phyloP scores from a whole-genome alignment of 495 filamentous ascomycete species.

The Emericellopsis terricola region DNA sequence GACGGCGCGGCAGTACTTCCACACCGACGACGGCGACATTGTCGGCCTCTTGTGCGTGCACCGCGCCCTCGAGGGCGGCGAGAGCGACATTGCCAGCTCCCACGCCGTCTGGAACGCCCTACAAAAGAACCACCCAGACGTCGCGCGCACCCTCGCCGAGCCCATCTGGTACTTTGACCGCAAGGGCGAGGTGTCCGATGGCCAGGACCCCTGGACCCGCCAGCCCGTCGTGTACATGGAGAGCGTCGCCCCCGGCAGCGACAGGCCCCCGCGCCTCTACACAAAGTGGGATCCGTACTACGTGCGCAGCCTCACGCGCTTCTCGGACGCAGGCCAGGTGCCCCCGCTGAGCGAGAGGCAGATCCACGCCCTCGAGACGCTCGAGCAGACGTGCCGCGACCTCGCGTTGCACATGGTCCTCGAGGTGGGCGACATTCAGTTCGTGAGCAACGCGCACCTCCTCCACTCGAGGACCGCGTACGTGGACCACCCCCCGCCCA shows the following conservation, averaged over 20 bases:
- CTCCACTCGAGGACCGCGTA: conserved; percentile 55
- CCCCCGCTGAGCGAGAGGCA: conserved; percentile 48
- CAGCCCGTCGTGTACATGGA: conserved; percentile 60
- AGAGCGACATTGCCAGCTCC: conserved; percentile 62
- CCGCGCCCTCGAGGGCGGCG: conserved; percentile 62
- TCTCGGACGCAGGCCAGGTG: conserved; percentile 46
- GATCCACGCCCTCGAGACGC: conserved; percentile 38
- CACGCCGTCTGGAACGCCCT: conserved; percentile 75
- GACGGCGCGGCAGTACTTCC: conserved; percentile 64
- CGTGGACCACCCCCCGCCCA: conserved; percentile 38
- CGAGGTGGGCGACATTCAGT: conserved; percentile 67
- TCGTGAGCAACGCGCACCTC: conserved; percentile 49
- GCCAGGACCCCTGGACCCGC: conserved; percentile 59
- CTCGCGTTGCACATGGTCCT: conserved; percentile 60
- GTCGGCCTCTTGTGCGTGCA: conserved; percentile 76
- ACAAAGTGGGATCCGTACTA: conserved; percentile 69
- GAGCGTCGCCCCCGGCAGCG: conserved; percentile 16
- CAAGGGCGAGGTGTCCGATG: conserved; percentile 64
- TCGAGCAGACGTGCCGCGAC: conserved; percentile 48
- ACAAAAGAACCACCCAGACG: conserved; percentile 56
- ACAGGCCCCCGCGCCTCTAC: conserved; percentile 18
- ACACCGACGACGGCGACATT: conserved; percentile 65
- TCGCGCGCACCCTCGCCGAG: conserved; percentile 51
- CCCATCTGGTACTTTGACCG: conserved; percentile 91
- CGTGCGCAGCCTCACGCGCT: conserved; percentile 46